phyloP scores from a whole-genome alignment of 441 rosid species.

The Macaranga tanarius region DNA sequence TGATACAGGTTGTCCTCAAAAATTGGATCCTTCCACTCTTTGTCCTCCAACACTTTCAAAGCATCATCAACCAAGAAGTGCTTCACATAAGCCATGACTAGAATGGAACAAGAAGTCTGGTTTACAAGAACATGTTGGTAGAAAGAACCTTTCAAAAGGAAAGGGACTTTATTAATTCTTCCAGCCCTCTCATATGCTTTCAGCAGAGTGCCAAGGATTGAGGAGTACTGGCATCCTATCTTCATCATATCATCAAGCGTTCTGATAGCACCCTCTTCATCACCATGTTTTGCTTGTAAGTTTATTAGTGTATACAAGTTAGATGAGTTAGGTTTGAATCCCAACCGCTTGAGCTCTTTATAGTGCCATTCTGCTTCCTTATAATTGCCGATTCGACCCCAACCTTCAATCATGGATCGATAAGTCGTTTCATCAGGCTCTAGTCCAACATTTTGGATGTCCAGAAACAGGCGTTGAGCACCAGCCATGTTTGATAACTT shows the following conservation, averaged over 20 bases:
- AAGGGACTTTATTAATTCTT: slow-evolving; percentile 59
- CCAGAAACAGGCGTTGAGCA: slow-evolving; percentile 53
- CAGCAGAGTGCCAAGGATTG: slow-evolving; percentile 64
- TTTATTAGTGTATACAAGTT: slow-evolving; percentile 75
- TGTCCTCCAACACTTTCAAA: slow-evolving; percentile 52
- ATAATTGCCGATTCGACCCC: slow-evolving; percentile 69
- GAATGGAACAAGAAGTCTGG: slow-evolving; percentile 77
- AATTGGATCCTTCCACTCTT: slow-evolving; percentile 64
- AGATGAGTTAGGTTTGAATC: slow-evolving; percentile 75
- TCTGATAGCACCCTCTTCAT: slow-evolving; percentile 58
- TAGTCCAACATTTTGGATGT: slow-evolving; percentile 46
- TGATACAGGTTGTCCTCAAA: slow-evolving; percentile 86
- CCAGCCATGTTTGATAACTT: slow-evolving; percentile 57
- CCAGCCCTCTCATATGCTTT: slow-evolving; percentile 79
- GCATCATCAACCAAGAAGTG: slow-evolving; percentile 65
- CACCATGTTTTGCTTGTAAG: slow-evolving; percentile 69
- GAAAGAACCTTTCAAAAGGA: slow-evolving; percentile 58
- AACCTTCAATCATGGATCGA: slow-evolving; percentile 95
- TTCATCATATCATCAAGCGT: slow-evolving; percentile 67
- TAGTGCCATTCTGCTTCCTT: slow-evolving; percentile 53
- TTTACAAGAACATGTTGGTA: slow-evolving; percentile 57
- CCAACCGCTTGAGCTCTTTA: slow-evolving; percentile 59
- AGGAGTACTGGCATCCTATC: slow-evolving; percentile 69
- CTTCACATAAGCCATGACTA: slow-evolving; percentile 82
- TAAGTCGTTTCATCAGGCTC: slow-evolving; percentile 82